Conservation (phyloP, 805 yeast genomes). For the Spencermartinsiella europaea region DNA sequence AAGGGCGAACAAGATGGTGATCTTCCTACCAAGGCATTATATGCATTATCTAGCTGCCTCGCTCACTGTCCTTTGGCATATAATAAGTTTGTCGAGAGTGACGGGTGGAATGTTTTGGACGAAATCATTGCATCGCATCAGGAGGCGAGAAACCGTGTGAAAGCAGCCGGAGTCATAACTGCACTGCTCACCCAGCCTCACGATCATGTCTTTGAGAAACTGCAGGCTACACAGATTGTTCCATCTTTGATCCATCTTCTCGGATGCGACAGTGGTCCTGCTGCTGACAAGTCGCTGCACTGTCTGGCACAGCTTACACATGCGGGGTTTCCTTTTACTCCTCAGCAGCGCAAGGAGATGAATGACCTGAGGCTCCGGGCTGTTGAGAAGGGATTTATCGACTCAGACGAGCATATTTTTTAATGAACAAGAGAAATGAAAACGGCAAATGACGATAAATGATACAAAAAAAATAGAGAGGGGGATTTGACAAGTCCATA, state of each 20-base stretch:
- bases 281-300: slow-evolving; percentile 23
- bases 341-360: slow-evolving; percentile 9
- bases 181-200: slow-evolving; percentile 16
- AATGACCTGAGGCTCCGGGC: slow-evolving; percentile 5
- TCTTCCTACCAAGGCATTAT: slow-evolving; percentile 59
- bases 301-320: slow-evolving; percentile 17
- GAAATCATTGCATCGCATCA: slow-evolving; percentile 15
- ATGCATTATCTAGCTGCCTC: slow-evolving; percentile 68
- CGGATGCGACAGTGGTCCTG: neutral
- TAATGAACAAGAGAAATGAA: neutral
- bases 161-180: neutral
- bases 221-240: slow-evolving; percentile 14
- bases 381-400: slow-evolving; percentile 8
- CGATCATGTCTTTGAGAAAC: slow-evolving; percentile 11
- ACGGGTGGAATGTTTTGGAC: slow-evolving; percentile 61
- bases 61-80: slow-evolving; percentile 63
- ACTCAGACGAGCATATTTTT: slow-evolving; percentile 11
- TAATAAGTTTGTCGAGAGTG: slow-evolving; percentile 44
- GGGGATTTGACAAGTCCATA: too few relatives aligned
- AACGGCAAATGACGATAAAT: neutral
- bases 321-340: slow-evolving; percentile 17
- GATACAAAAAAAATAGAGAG: too few relatives aligned
- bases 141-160: neutral
- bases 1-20: slow-evolving; percentile 24
- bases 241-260: neutral